These are phyloP conservation scores for Boletus pseudo-olivaceus DNA, from an alignment of 768 basidiomycete species.

Conservation along the genomic window DNA sequence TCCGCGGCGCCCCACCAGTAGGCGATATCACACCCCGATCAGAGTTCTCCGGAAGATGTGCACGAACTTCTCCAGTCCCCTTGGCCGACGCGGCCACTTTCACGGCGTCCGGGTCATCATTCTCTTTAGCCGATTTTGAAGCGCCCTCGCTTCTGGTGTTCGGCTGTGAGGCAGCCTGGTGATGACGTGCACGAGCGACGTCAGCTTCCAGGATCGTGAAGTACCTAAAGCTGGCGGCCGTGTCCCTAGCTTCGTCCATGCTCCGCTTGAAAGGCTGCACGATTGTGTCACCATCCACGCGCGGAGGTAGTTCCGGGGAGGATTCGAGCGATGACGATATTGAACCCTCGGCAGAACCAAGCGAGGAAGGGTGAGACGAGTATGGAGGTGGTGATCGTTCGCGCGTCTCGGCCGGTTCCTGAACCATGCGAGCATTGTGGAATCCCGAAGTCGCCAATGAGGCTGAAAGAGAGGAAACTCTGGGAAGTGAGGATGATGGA, in stretches of 20 bases:
- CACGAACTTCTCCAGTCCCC: conserved; percentile 7
- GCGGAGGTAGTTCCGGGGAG: conserved; percentile 21
- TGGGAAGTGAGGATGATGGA: conserved; percentile 37
- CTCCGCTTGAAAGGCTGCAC: conserved; percentile 41
- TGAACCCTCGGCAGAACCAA: conserved; percentile 23
- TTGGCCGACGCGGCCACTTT: conserved; percentile 9
- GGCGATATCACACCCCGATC: conserved; percentile 24
- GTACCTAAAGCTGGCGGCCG: conserved; percentile 46
- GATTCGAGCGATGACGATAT: conserved; percentile 18
- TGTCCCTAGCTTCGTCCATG: conserved; percentile 45
- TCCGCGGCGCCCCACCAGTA: conserved; percentile 39
- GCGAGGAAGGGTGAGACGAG: conserved; percentile 35
- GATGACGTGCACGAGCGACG: conserved; percentile 29
- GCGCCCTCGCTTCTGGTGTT: conserved; percentile 9
- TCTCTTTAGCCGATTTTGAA: conserved; percentile 8
- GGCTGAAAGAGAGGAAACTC: conserved; percentile 64
- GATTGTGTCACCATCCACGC: conserved; percentile 24
- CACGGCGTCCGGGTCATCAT: conserved; percentile 9
- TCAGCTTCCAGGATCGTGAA: conserved; percentile 43
- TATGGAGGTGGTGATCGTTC: conserved; percentile 33
- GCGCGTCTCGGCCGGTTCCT: conserved; percentile 14
- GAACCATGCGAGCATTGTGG: conserved; percentile 44
- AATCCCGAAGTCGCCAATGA: conserved; percentile 61
- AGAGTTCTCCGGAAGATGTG: conserved; percentile 16
- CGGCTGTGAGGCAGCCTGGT: conserved; percentile 3